Percentiles rank a stretch among this genome's conserved stretches.
Evolutionary conservation across 768 basidiomycete species (phyloP).

Genomic region (Termitomyces sp.): DNA sequence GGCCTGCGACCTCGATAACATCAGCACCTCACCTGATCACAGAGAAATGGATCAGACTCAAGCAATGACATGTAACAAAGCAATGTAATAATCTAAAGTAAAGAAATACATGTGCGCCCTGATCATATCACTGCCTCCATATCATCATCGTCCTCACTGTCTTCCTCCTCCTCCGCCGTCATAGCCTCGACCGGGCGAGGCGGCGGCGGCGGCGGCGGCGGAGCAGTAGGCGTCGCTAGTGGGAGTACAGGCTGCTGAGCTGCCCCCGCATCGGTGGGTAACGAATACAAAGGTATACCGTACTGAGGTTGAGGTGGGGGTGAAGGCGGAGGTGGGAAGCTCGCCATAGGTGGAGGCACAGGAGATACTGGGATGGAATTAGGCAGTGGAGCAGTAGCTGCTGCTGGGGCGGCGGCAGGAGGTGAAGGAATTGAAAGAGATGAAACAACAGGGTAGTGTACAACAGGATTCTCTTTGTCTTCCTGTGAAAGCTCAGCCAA

Average conservation of each 20-base stretch:
- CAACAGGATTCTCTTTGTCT: conserved; percentile 23
- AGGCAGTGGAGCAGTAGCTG: background rate
- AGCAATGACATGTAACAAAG: too few species aligned
- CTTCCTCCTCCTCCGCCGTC: conserved; percentile 17
- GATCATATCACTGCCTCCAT: conserved; percentile 42
- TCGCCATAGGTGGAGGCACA: background rate
- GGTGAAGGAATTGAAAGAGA: background rate
- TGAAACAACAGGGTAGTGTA: conserved; percentile 11
- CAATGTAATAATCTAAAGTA: too few species aligned
- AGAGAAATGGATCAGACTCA: too few species aligned
- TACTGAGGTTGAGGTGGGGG: background rate
- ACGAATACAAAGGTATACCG: background rate
- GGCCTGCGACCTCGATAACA: too few species aligned
- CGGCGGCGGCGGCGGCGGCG: background rate
- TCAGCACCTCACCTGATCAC: too few species aligned
- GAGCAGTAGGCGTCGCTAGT: background rate
- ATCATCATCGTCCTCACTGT: conserved; percentile 37
- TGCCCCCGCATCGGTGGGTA: background rate
- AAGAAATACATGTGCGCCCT: background rate
- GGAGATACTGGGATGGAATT: background rate
- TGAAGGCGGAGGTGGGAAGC: background rate
- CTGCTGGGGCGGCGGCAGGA: background rate
- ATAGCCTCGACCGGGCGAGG: background rate
- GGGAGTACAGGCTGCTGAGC: background rate
- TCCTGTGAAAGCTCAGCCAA: conserved; percentile 61